phyloP scores from a whole-genome alignment of 768 basidiomycete species.

The Xerocomellus chrysenteron region DNA sequence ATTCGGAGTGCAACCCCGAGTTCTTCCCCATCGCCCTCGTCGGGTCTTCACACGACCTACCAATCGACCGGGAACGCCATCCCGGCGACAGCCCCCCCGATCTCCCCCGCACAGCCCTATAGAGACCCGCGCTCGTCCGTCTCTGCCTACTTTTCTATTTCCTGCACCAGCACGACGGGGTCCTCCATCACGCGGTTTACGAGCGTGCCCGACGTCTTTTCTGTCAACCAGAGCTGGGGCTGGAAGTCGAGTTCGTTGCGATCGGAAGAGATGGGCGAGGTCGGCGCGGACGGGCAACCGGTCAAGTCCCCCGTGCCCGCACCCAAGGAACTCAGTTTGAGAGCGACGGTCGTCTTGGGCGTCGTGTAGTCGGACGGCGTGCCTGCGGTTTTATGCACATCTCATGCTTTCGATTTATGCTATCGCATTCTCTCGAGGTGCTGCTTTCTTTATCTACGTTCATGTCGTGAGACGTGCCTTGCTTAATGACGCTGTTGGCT shows the following conservation, averaged over 20 bases:
- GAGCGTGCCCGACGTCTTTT: conserved; percentile 83
- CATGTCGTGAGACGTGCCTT: not conserved
- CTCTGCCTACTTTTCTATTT: conserved; percentile 80
- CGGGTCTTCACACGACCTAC: conserved; percentile 19
- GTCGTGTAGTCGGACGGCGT: conserved; percentile 60
- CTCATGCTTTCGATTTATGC: conserved; percentile 5
- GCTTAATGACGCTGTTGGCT: not conserved
- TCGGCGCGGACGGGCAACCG: conserved; percentile 32
- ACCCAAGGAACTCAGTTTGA: conserved; percentile 55
- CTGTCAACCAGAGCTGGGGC: conserved; percentile 88
- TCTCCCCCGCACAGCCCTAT: conserved; percentile 64
- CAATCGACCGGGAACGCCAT: conserved; percentile 21
- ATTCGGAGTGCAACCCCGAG: conserved; percentile 46
- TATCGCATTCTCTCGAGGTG: not conserved
- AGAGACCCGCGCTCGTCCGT: conserved; percentile 71
- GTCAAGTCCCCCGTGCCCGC: conserved; percentile 33
- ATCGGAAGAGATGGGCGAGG: conserved; percentile 48
- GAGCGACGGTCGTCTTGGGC: conserved; percentile 79
- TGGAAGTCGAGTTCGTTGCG: conserved; percentile 73
- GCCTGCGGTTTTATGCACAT: not conserved
- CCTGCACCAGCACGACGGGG: conserved; percentile 78
- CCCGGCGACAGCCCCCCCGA: conserved; percentile 45
- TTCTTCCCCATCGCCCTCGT: conserved; percentile 24
- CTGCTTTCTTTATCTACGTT: not conserved
- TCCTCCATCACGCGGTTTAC: conserved; percentile 80